phyloP scores from a whole-genome alignment of 1,284 basidiomycete species.

The Trichosporon asahii region DNA sequence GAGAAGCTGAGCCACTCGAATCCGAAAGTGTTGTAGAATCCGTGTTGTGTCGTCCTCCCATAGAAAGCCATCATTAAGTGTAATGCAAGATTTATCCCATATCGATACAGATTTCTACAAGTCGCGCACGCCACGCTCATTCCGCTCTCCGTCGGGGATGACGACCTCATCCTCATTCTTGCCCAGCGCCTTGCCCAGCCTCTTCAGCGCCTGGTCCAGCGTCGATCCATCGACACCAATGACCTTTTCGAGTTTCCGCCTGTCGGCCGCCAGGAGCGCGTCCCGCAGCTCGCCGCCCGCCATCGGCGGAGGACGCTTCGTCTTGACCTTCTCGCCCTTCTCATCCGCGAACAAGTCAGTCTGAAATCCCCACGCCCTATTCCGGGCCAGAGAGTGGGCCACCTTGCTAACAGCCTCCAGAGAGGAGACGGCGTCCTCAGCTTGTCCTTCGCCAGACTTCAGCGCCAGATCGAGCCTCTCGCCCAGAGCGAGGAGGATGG shows the following conservation, averaged over 20 bases:
- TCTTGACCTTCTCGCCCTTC: not conserved
- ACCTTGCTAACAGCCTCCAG: conserved; percentile 3
- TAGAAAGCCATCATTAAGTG: not conserved
- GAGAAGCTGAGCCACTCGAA: too few relatives aligned
- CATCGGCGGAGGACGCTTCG: not conserved
- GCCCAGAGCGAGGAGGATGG: conserved; percentile 13
- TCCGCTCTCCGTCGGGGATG: conserved; percentile 17
- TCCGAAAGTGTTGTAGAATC: not conserved
- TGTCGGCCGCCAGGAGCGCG: not conserved
- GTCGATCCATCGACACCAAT: conserved; percentile 1
- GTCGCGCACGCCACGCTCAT: conserved; percentile 25
- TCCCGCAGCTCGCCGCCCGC: conserved; percentile 8
- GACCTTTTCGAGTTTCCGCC: not conserved
- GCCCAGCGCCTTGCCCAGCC: conserved; percentile 15
- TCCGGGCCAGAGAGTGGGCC: conserved; percentile 9
- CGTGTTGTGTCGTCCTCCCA: not conserved
- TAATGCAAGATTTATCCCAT: not conserved
- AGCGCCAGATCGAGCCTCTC: not conserved
- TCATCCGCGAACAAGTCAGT: conserved; percentile 9
- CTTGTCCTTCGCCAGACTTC: not conserved
- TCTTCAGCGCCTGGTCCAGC: conserved; percentile 11
- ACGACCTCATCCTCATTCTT: conserved; percentile 11
- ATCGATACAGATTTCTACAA: conserved; percentile 13
- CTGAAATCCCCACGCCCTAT: conserved; percentile 20
- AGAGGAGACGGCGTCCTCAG: not conserved